A percentile compares a stretch with the other conserved stretches of the same genome.
Evolutionary conservation across 371 early-diverging fungal genomes (phyloP).

Genomic region (Mortierella sp.): DNA sequence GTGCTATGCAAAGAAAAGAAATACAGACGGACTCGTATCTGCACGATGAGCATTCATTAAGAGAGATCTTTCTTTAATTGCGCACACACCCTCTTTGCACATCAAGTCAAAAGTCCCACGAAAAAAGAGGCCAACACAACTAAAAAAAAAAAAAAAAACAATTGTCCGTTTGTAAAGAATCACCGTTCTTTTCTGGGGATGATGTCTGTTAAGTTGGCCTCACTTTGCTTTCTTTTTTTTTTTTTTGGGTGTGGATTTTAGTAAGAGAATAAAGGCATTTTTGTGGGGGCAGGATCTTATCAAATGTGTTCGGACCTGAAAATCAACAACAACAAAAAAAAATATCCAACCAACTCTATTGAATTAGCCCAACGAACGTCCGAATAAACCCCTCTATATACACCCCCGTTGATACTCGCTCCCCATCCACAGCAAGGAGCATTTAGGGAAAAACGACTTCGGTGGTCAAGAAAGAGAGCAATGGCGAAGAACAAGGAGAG

Average conservation of each 20-base stretch:
- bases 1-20: neutral
- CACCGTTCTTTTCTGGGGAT: neutral
- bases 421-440: neutral
- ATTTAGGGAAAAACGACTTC: neutral
- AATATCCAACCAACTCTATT: slow-evolving; percentile 7
- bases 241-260: slow-evolving; percentile 10
- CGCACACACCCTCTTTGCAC: neutral
- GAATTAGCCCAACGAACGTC: slow-evolving; percentile 13
- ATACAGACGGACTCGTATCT: neutral
- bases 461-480: neutral
- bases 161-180: neutral
- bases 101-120: neutral
- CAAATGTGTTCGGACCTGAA: slow-evolving; percentile 14
- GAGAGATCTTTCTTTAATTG: neutral
- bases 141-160: neutral
- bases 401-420: neutral
- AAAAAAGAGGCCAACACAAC: neutral
- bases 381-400: slow-evolving; percentile 7
- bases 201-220: neutral
- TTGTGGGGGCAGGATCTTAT: slow-evolving; percentile 16
- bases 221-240: neutral
- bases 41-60: slow-evolving; percentile 1
- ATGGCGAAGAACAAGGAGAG: neutral
- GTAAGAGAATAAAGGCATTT: neutral
- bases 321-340: neutral